Evolutionary conservation across 345 rosid genomes (phyloP).

Genomic region (Fremontodendron californicum): DNA sequence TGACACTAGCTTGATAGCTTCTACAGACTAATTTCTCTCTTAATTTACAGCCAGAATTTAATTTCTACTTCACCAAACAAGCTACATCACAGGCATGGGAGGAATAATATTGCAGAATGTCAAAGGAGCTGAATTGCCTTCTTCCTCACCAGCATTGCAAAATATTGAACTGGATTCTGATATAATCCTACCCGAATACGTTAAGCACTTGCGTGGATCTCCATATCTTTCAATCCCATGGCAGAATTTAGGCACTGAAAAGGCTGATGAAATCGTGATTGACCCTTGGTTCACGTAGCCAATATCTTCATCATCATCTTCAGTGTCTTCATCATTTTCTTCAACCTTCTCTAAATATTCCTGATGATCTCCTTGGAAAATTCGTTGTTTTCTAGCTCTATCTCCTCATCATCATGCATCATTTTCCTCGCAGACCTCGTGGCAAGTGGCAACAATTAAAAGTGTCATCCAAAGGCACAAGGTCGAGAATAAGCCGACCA

Average conservation of each 20-base stretch:
- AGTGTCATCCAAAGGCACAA: conserved; percentile 31
- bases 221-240: background rate
- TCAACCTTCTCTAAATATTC: background rate
- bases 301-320: background rate
- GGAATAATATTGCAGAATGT: background rate
- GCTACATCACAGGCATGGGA: background rate
- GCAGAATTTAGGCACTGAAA: conserved; percentile 6
- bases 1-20: background rate
- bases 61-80: background rate
- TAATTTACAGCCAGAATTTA: background rate
- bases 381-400: conserved; percentile 4
- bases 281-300: background rate
- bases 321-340: conserved; percentile 14
- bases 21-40: background rate
- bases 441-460: background rate
- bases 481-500: conserved; percentile 39
- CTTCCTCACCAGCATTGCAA: background rate
- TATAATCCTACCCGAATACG: conserved; percentile 13
- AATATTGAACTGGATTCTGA: background rate
- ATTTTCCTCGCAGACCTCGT: background rate
- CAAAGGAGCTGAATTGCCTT: background rate
- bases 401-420: background rate
- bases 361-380: background rate
- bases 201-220: conserved; percentile 21
- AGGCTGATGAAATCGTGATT: background rate